A percentile compares a stretch with the other conserved stretches of the same genome.
Conservation (phyloP, 495 filamentous ascomycete genomes). For the Trichoderma orchidacearum region DNA sequence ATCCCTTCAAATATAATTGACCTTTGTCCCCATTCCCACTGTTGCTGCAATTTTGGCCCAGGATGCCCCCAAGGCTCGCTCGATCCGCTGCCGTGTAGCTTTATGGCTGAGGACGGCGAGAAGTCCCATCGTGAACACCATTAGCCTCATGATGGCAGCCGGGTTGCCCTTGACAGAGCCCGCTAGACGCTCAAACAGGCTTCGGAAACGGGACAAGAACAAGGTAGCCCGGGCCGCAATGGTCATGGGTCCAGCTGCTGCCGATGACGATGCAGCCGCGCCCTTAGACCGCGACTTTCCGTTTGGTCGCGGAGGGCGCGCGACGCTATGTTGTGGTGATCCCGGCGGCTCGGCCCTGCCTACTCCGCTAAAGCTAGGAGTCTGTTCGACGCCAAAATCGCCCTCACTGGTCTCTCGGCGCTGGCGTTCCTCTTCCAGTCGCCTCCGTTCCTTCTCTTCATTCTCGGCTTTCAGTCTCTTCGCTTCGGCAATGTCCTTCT, state of each 20-base stretch:
- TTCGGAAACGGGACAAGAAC: constrained; percentile 40
- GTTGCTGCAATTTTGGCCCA: constrained; percentile 81
- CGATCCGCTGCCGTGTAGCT: constrained; percentile 61
- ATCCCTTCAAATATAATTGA: constrained; percentile 69
- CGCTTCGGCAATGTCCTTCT: constrained; percentile 47
- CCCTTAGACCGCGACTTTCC: constrained; percentile 4
- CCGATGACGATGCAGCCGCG: background rate
- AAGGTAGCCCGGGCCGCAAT: constrained; percentile 26
- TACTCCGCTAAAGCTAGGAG: constrained; percentile 21
- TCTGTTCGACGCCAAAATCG: constrained; percentile 35
- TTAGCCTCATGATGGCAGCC: constrained; percentile 53
- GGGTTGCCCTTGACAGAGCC: constrained; percentile 57
- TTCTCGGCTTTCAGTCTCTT: constrained; percentile 33
- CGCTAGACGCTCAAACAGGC: constrained; percentile 47
- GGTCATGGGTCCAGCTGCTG: constrained; percentile 12
- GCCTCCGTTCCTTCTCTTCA: constrained; percentile 34
- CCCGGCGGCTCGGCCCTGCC: constrained; percentile 19
- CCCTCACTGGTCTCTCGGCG: constrained; percentile 26
- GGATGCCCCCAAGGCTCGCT: constrained; percentile 46
- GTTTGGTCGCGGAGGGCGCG: constrained; percentile 1
- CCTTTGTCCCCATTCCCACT: constrained; percentile 93
- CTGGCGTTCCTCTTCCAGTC: constrained; percentile 28
- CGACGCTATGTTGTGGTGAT: background rate
- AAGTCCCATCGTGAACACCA: constrained; percentile 75
- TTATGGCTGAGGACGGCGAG: constrained; percentile 61